phyloP scores from a whole-genome alignment of 2,329 filamentous ascomycete species.

The Tolypocladium ophioglossoides region DNA sequence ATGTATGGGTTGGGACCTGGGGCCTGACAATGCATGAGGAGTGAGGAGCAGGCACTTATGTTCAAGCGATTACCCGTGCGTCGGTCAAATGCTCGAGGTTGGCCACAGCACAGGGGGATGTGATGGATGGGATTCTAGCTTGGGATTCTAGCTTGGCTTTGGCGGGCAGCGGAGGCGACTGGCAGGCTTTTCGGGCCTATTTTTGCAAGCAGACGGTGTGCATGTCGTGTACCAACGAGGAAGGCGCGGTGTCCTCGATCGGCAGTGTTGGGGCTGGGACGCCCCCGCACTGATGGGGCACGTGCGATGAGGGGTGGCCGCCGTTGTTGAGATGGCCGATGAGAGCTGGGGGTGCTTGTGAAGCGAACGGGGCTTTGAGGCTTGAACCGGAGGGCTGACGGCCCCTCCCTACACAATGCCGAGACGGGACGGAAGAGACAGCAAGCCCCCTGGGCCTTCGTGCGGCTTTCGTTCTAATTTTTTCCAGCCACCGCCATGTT shows the following conservation, averaged over 20 bases:
- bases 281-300: background rate
- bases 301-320: no score
- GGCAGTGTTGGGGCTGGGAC: background rate
- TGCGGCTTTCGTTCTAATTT: background rate
- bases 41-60: background rate
- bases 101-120: background rate
- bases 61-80: background rate
- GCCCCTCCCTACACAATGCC: no score
- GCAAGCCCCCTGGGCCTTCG: background rate
- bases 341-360: no score
- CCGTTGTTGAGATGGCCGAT: no score
- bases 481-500: background rate
- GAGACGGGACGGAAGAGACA: background rate
- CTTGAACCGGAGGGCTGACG: no score
- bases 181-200: background rate
- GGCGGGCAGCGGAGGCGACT: no score
- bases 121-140: background rate
- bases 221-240: background rate
- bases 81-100: background rate
- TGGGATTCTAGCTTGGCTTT: no score
- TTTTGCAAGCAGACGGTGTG: background rate
- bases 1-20: no score
- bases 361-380: no score
- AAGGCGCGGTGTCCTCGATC: no score
- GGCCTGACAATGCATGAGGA: background rate